Base-by-base conservation (phyloP, 768 basidiomycete genomes). In the Leccinum ochraceum region DNA sequence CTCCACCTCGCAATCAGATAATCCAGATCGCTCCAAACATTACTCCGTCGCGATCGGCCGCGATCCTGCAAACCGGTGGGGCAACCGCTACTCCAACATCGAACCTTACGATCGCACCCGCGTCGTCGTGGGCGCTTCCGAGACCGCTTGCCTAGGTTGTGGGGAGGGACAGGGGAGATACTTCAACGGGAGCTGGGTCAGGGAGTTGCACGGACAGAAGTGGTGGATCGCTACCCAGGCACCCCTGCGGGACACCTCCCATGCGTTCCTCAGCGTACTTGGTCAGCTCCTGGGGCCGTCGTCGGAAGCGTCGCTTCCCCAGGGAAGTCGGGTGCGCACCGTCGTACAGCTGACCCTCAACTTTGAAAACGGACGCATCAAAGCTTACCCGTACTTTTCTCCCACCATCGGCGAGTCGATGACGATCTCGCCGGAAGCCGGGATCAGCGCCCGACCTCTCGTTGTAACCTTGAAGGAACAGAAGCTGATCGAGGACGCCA, bases 211-310 rank as follows among this genome's bases (percentile, higher is more conserved):
- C 54, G 90, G 93, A 7, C 81, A 80, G 34, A 89, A 86, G 67
- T 87, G 84, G 84, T 93, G 92, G 89, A 89, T 95, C 60, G 91
- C 92, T 3, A 82, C 90, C 0, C 93, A 95, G 69, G 94, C 93
- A 0, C 92, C 94, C 1, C 75, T 93, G 36, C 83, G 81, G 5
- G 70, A 77, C 53, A 91, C 92, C 0, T 79, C 83, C 0, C 89
- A 94, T 67, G 77, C 90, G 5, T 94, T 94, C 73, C 83, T 95
- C 69, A 89, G 84, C 63, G 71, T 89, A 52, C 78, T 94, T 62
- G 71, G 83, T 37, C 83, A 85, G 60, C 80, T 82, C 28, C 60
- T 75, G 28, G 71, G 78, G 3, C 60, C 65, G 8, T 83, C 81
- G 26, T 58, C 66, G 48, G 57, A 69, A n/a, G 30, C 63, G 34